Base-by-base conservation (phyloP, 176 grass and related monocot genomes). In the Bolboschoenus planiculmis region DNA sequence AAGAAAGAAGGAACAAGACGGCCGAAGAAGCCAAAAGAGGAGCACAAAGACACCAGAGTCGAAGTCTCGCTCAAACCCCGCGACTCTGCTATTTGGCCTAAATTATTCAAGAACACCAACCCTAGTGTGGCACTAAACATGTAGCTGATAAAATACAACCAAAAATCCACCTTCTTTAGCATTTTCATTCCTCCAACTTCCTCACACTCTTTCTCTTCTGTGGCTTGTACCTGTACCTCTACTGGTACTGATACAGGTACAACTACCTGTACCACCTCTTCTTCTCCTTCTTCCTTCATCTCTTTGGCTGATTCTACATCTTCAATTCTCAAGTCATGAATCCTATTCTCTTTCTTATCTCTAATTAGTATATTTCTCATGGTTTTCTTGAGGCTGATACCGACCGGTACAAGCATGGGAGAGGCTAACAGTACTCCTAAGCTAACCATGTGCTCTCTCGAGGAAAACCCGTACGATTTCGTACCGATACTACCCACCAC, bases 21-120 rank as follows among this genome's bases (percentile, higher is more conserved):
- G 20, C 96, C 96, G 85, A 99, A 93, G 91, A 99, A 99, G 57
- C 96, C 92, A 67, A 99, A 99, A 4, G 96, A 95, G 4, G 96
- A 99, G 1, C 90, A 99, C 1, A 99, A 82, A 6, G 96, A 95
- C 30, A 99, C 96, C 1, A 99, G 86, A 3, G 89, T 91, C 63
- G 96, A 91, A 73, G 83, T 86, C 84, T 88, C 14, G 16, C 42
- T 35, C 42, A 95, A 85, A 13, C 87, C 31, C 3, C 92, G 87
- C 11, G 96, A 99, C 87, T 99, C 87, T 14, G 96, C 96, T 70
- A 99, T 99, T 78, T 99, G 96, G 4, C 96, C 96, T 1, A 99
- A 78, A 78, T 99, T 99, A 87, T 99, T 95, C 73, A 95, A 87
- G 85, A 95, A 99, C 51, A 99, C 96, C 63, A 99, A 33, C 13